Evolutionary conservation across 176 grass and related monocot species (phyloP).

Genomic region (Oryza australiensis): DNA sequence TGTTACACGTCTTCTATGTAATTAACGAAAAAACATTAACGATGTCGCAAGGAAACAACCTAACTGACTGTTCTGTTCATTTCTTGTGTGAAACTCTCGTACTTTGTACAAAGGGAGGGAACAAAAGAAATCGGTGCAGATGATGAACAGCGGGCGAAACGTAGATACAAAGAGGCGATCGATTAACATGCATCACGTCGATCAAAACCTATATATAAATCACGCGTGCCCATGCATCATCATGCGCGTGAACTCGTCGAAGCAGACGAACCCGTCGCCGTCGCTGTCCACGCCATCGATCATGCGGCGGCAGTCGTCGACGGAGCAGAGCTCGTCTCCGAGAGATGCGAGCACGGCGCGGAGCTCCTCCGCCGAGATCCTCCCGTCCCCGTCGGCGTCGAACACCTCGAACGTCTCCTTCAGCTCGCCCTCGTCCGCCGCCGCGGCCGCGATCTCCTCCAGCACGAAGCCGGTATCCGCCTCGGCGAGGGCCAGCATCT

Average conservation of each 20-base stretch:
- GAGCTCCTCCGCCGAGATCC: constrained; percentile 86
- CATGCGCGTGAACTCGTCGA: constrained; percentile 73
- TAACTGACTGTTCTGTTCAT: neutral
- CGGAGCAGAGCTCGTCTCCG: constrained; percentile 55
- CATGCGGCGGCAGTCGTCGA: constrained; percentile 81
- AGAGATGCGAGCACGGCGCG: constrained; percentile 47
- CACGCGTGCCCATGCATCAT: constrained; percentile 37
- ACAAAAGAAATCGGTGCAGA: neutral
- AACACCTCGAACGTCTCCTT: constrained; percentile 63
- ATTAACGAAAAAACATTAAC: too few relatives aligned
- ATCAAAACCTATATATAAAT: neutral
- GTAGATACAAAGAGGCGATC: neutral
- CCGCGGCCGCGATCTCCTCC: constrained; percentile 12
- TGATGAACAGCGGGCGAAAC: neutral
- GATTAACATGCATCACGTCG: neutral
- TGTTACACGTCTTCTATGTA: too few relatives aligned
- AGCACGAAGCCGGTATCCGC: constrained; percentile 10
- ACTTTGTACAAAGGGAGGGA: neutral
- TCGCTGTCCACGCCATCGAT: constrained; percentile 61
- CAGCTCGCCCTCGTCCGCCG: constrained; percentile 61
- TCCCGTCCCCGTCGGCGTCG: constrained; percentile 72
- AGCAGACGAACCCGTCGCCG: constrained; percentile 73
- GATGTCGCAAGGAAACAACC: neutral
- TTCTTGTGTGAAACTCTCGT: neutral
- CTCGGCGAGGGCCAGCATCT: constrained; percentile 42